These are phyloP conservation scores for Amniculicola lignicola DNA, from an alignment of 495 filamentous ascomycete species.

Conservation along the genomic window DNA sequence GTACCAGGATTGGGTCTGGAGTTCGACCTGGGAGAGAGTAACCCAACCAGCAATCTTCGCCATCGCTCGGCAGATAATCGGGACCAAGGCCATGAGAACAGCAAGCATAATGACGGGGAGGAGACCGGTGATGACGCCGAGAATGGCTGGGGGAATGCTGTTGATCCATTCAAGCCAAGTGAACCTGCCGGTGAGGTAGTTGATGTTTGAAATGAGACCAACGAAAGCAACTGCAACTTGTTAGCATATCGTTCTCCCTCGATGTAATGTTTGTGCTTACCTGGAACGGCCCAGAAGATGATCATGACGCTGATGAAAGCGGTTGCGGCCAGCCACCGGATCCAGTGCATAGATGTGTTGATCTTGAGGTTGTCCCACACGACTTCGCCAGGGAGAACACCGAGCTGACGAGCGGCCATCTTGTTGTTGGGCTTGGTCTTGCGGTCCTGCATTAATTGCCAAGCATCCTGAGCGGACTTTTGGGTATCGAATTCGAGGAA, in stretches of 20 bases:
- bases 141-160: conserved; percentile 64
- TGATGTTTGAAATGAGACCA: conserved; percentile 82
- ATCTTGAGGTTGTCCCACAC: conserved; percentile 87
- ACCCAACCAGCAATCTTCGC: conserved; percentile 78
- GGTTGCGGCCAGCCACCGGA: conserved; percentile 67
- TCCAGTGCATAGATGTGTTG: conserved; percentile 25
- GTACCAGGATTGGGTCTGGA: conserved; percentile 86
- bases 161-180: conserved; percentile 71
- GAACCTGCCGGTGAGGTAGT: conserved; percentile 58
- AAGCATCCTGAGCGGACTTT: conserved; percentile 79
- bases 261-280: background rate
- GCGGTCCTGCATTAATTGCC: conserved; percentile 83
- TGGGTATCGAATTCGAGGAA: conserved; percentile 88
- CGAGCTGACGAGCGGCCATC: conserved; percentile 70
- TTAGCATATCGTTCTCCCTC: background rate
- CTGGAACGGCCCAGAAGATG: conserved; percentile 92
- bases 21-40: conserved; percentile 72
- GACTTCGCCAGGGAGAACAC: conserved; percentile 77
- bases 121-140: conserved; percentile 82
- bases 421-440: conserved; percentile 80
- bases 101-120: conserved; percentile 76
- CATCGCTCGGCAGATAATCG: conserved; percentile 78
- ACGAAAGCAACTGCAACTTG: conserved; percentile 63
- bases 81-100: conserved; percentile 84
- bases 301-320: conserved; percentile 74